A percentile compares a stretch with the other conserved stretches of the same genome.
Evolutionary conservation across 208 protist genomes (phyloP).

Genomic region (Crithidia sp.): DNA sequence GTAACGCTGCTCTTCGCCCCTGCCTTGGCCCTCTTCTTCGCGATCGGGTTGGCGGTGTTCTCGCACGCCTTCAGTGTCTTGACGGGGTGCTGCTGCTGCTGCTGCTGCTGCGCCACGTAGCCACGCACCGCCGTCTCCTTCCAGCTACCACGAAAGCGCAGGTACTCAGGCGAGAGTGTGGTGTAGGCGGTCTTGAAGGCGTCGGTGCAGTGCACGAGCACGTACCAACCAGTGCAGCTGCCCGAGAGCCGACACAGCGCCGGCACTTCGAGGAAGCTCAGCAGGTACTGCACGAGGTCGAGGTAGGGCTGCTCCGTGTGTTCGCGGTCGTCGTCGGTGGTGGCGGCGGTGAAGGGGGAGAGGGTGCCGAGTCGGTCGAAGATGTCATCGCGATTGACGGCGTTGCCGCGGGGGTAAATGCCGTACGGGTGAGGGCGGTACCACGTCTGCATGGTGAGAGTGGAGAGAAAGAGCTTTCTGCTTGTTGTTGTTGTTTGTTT

Average conservation of each 20-base stretch:
- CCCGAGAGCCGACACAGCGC: slow-evolving; percentile 73
- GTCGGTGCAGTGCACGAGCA: slow-evolving; percentile 81
- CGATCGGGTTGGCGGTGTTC: neutral
- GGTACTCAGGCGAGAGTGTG: slow-evolving; percentile 50
- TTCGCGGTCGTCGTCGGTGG: slow-evolving; percentile 52
- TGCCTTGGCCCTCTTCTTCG: slow-evolving; percentile 31
- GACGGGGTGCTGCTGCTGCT: neutral
- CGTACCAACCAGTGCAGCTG: slow-evolving; percentile 84
- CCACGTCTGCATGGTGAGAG: slow-evolving; percentile 60
- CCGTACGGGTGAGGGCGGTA: slow-evolving; percentile 82
- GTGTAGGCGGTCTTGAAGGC: slow-evolving; percentile 82
- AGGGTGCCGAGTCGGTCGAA: slow-evolving; percentile 69
- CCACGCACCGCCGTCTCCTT: slow-evolving; percentile 73
- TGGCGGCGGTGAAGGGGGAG: slow-evolving; percentile 58
- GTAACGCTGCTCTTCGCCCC: neutral
- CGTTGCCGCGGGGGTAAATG: slow-evolving; percentile 83
- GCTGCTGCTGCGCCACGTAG: slow-evolving; percentile 37
- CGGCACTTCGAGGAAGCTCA: slow-evolving; percentile 70
- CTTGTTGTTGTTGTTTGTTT: neutral
- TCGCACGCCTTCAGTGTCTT: neutral
- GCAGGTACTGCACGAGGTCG: slow-evolving; percentile 66
- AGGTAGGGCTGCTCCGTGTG: slow-evolving; percentile 75
- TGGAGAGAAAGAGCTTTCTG: neutral
- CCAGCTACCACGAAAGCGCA: slow-evolving; percentile 74
- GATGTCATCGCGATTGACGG: slow-evolving; percentile 48